phyloP scores from a whole-genome alignment of 106 monocot species.

The Dactylorhiza incarnata region DNA sequence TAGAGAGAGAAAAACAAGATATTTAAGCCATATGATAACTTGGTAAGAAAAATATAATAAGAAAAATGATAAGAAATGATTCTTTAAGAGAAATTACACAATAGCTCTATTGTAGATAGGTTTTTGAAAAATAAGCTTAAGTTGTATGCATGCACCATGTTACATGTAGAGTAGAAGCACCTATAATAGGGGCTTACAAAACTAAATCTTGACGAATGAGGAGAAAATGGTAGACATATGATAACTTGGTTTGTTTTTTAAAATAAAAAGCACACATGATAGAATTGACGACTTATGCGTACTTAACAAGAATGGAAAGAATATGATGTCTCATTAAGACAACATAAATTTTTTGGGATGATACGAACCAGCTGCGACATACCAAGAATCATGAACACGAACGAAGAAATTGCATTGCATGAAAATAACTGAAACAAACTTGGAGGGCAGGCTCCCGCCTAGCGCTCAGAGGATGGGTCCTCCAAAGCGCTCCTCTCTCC shows the following conservation, averaged over 20 bases:
- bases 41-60: neutral
- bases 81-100: neutral
- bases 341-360: neutral
- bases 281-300: neutral
- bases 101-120: neutral
- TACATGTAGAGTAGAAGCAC: neutral
- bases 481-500: no score
- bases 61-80: neutral
- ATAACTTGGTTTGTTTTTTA: neutral
- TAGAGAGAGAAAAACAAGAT: no score
- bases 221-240: neutral
- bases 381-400: no score
- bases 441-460: no score
- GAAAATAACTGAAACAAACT: no score
- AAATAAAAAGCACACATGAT: neutral
- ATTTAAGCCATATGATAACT: no score
- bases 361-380: no score
- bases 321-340: neutral
- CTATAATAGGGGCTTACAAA: neutral
- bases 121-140: neutral
- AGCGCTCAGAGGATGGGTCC: no score
- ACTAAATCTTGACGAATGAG: neutral
- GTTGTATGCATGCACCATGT: neutral
- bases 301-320: neutral
- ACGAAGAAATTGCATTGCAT: no score